phyloP scores from a whole-genome alignment of 768 basidiomycete genomes.

The button mushroom (Agaricus bisporus) region DNA sequence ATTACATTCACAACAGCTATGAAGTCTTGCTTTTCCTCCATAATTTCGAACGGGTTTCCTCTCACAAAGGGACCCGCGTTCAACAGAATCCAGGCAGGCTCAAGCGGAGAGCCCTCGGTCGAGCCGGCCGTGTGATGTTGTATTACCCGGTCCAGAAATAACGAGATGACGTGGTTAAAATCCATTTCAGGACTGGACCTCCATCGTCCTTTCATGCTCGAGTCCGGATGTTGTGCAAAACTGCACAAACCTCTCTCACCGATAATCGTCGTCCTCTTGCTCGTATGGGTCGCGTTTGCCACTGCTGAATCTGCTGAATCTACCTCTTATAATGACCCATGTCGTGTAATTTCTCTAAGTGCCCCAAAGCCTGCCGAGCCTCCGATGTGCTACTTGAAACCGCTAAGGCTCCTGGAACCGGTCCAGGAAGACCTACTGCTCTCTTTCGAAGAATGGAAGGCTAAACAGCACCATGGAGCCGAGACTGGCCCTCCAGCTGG shows the following conservation, averaged over 20 bases:
- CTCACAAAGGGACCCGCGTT: too few species aligned
- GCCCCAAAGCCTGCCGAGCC: constrained; percentile 44
- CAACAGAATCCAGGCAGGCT: too few species aligned
- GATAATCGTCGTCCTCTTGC: constrained; percentile 4
- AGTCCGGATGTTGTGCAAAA: neutral
- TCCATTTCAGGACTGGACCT: too few species aligned
- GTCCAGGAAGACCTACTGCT: constrained; percentile 62
- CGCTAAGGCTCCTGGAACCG: constrained; percentile 38
- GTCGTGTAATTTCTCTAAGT: constrained; percentile 48
- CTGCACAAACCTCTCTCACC: constrained; percentile 5
- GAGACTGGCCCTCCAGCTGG: constrained; percentile 22
- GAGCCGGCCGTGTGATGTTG: too few species aligned
- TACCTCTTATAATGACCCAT: constrained; percentile 47
- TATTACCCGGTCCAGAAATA: too few species aligned
- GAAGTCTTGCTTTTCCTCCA: too few species aligned
- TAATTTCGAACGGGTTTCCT: too few species aligned
- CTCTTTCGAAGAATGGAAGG: constrained; percentile 88
- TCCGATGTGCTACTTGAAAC: constrained; percentile 66
- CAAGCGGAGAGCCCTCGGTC: too few species aligned
- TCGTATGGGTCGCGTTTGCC: constrained; percentile 23
- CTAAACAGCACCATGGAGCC: constrained; percentile 47
- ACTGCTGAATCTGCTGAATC: constrained; percentile 23
- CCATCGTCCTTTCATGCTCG: too few species aligned
- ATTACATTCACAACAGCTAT: too few species aligned
- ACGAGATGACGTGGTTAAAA: too few species aligned